phyloP scores from a whole-genome alignment of 2,329 filamentous ascomycete genomes.

The Phialocephala subalpina region DNA sequence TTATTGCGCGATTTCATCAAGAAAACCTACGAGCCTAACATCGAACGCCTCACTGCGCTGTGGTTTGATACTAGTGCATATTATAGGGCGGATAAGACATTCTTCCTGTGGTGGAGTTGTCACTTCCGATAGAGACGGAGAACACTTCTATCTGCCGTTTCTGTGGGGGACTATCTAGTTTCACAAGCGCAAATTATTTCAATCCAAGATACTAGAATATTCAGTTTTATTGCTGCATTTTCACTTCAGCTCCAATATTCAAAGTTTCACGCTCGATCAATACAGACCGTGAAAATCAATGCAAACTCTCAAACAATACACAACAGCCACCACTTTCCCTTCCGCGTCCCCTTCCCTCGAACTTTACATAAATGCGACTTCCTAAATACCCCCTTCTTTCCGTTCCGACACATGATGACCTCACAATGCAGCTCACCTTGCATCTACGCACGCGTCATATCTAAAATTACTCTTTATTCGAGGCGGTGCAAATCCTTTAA shows the following conservation, averaged over 20 bases:
- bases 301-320: background rate
- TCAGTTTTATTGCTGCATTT: background rate
- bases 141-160: background rate
- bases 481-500: conserved; percentile 20
- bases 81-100: background rate
- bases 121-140: background rate
- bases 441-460: conserved; percentile 26
- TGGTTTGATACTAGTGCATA: conserved; percentile 3
- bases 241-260: background rate
- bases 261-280: background rate
- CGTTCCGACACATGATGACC: conserved; percentile 23
- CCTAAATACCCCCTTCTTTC: background rate
- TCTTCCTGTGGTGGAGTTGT: background rate
- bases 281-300: background rate
- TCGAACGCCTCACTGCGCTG: no score
- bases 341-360: background rate
- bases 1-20: no score
- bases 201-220: background rate
- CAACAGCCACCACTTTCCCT: background rate
- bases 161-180: no score
- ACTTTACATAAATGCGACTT: conserved; percentile 1
- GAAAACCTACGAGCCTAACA: no score
- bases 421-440: conserved; percentile 26
- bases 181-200: background rate
- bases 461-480: conserved; percentile 23